These are phyloP conservation scores for Raffaelea arxii DNA, from an alignment of 2,329 filamentous ascomycete genomes.

Conservation along the genomic window DNA sequence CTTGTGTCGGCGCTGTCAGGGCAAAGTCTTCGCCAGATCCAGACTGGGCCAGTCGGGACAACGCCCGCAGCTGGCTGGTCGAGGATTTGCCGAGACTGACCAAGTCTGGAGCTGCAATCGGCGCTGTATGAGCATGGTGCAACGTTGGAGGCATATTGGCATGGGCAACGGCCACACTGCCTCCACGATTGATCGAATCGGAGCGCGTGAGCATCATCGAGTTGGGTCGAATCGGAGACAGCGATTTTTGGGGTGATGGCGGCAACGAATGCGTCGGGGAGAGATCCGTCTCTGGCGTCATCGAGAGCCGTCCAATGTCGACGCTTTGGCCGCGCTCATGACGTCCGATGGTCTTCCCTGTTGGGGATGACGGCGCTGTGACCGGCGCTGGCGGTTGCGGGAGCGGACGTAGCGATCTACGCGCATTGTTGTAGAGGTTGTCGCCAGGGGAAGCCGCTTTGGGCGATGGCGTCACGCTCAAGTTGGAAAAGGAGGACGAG, in stretches of 20 bases:
- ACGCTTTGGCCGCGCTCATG: slow-evolving; percentile 50
- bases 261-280: slow-evolving; percentile 34
- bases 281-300: slow-evolving; percentile 20
- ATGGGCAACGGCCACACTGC: slow-evolving; percentile 21
- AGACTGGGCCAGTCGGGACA: slow-evolving; percentile 73
- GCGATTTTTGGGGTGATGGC: slow-evolving; percentile 14
- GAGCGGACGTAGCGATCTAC: slow-evolving; percentile 68
- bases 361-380: not conserved
- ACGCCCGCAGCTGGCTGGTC: slow-evolving; percentile 76
- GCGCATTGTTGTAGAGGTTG: slow-evolving; percentile 59
- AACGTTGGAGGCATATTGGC: slow-evolving; percentile 23
- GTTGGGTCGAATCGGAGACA: slow-evolving; percentile 39
- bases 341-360: slow-evolving; percentile 13
- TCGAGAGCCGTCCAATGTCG: slow-evolving; percentile 47
- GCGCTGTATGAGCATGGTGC: slow-evolving; percentile 30
- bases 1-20: slow-evolving; percentile 67
- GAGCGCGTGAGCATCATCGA: slow-evolving; percentile 52
- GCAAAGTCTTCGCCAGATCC: slow-evolving; percentile 70
- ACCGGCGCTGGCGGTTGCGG: slow-evolving; percentile 54
- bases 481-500: slow-evolving; percentile 27
- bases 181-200: slow-evolving; percentile 37
- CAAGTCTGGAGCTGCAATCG: slow-evolving; percentile 61
- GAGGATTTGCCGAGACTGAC: slow-evolving; percentile 78
- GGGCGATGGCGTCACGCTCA: slow-evolving; percentile 29
- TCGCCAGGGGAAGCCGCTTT: slow-evolving; percentile 37